Evolutionary conservation across 2,329 filamentous ascomycete genomes (phyloP), one percentile per base, ranked within the genome.

Genomic region (Aspergillus sp.): DNA sequence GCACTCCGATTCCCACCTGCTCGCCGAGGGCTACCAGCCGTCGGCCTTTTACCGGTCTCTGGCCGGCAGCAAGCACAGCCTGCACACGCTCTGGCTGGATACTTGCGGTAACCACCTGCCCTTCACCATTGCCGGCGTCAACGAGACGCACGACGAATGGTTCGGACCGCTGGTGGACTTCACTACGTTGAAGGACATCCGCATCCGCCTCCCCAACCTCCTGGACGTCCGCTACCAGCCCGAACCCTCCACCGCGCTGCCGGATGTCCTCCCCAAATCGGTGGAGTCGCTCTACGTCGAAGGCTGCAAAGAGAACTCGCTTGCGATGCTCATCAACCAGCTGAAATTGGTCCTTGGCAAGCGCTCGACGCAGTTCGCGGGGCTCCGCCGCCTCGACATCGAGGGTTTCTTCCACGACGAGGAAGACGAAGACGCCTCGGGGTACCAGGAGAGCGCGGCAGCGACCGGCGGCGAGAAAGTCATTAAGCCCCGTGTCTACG

Each of bases 121-220:
- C 0, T 68, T 68, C 49, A 68, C 65, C 10, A 59, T 58, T n/a
- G 47, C 52, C 13, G 64, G 65, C 1, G 46, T 62, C 3, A 68
- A 68, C 47, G 60, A 68, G 46, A 59, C 60, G 1, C 60, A 65
- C 36, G 65, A 68, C 24, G 63, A 66, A 47, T 68, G 64, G 63
- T 65, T 68, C 19, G 65, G 65, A 1, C 57, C 64, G 0, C 50
- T 68, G 17, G 54, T 51, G 14, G 65, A 65, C 11, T 68, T 68
- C 42, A 57, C 54, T 9, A 60, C 52, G 7, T 53, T 68, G 33
- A 58, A 58, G 24, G 61, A 68, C 16, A 17, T 68, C 5, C 65
- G 65, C n/a, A 63, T 68, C 30, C 64, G 65, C 10, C 55, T 68
- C 3, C 54, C 61, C n/a, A 68, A 68, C 46, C 60, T 68, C 7